Evolutionary conservation across 768 basidiomycete genomes (phyloP).

Genomic region (Trametes villosa): DNA sequence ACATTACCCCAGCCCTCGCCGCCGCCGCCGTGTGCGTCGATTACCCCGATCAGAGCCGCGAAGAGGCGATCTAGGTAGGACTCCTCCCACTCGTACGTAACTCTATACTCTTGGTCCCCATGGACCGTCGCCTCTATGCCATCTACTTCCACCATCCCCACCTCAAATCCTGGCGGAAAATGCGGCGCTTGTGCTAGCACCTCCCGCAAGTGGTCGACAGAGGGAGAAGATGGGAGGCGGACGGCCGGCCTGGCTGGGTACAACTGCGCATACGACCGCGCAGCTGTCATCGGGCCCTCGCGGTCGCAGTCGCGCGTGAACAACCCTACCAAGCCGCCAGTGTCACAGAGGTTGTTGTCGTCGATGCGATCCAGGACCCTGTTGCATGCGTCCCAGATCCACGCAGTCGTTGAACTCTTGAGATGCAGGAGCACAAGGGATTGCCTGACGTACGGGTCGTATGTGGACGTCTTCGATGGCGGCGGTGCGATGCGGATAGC

Average conservation of each 20-base stretch:
- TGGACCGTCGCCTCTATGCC: neutral
- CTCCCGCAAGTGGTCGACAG: neutral
- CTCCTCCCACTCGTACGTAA: neutral
- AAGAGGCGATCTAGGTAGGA: neutral
- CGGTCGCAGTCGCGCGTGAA: neutral
- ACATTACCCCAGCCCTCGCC: neutral
- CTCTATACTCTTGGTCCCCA: neutral
- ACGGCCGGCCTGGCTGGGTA: neutral
- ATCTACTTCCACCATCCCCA: neutral
- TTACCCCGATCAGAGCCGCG: neutral
- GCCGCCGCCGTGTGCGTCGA: neutral
- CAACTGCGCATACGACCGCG: neutral
- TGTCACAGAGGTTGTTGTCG: too few species aligned
- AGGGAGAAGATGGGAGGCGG: neutral
- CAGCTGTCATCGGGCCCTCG: neutral
- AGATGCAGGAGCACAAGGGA: neutral
- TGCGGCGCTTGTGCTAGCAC: neutral
- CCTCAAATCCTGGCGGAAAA: neutral
- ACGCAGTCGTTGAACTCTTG: neutral
- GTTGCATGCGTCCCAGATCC: neutral
- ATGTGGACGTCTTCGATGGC: too few species aligned
- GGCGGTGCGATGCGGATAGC: too few species aligned
- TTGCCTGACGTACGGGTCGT: neutral
- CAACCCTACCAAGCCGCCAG: neutral
- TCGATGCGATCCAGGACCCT: neutral